Base-by-base conservation (phyloP, 225 moss, liverwort and hornwort species). In the Physcomitrellopsis africana region DNA sequence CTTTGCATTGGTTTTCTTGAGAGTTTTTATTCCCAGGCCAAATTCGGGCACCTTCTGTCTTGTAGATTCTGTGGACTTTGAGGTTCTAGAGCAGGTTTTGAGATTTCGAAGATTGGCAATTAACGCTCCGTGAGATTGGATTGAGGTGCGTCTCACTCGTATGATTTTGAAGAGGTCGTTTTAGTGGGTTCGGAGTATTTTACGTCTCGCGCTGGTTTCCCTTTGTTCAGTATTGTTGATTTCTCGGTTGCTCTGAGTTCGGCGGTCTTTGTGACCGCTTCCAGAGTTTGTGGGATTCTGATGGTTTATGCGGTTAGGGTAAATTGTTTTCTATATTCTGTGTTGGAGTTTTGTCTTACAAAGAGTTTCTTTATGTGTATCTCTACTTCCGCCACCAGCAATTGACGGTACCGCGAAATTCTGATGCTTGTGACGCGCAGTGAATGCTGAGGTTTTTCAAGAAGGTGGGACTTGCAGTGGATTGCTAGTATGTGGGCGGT, bases 401-500 rank as follows among this genome's bases (percentile, higher is more conserved):
- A 19, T 27, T 55, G 14, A 13, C 49, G 23, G 45, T 65, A 51
- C 5, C 12, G 15, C 20, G 27, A 43, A 32, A 72, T 24, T 81
- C 51, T 15, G 32, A 37, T 59, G 47, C 13, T n/a, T 61, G 32
- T 37, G 32, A 37, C 32, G n/a, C 32, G 4, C 22, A 37, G 32
- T 37, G 19, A 26, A 32, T 60, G 44, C 19, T 57, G 47, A 48
- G 43, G 20, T 57, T 0, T 43, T 52, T 60, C 4, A 81, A 37
- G 32, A 42, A 73, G 46, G 68, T 49, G 29, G 61, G 48, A 60
- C 18, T 72, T 44, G n/a, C 19, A 63, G 72, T 58, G 60, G 67
- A 57, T 76, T 80, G 86, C 6, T 76, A 86, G 75, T 26, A 87
- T 87, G 87, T 82, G 87, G 82, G 82, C 87, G 59, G 81, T 84